phyloP scores from a whole-genome alignment of 768 basidiomycete species.

The Tricholoma hemisulphureum region DNA sequence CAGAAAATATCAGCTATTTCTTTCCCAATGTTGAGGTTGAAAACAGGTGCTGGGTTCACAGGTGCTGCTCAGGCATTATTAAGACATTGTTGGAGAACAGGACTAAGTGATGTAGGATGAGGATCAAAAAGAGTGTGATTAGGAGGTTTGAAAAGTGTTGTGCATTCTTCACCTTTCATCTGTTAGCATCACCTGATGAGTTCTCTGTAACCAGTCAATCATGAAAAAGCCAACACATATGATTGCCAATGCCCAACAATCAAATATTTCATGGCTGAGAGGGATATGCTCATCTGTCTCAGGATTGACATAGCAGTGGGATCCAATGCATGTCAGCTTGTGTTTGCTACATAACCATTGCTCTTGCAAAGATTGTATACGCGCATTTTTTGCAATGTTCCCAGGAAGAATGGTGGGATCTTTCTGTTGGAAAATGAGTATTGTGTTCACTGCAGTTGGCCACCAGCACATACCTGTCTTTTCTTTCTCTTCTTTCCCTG shows the following conservation, averaged over 20 bases:
- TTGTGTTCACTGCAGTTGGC: too few species aligned
- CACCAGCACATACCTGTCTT: too few species aligned
- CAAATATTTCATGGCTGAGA: slow-evolving; percentile 4
- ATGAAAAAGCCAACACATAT: background rate
- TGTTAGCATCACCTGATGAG: too few species aligned
- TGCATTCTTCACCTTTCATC: too few species aligned
- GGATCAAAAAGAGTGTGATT: slow-evolving; percentile 1
- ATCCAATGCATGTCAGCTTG: background rate
- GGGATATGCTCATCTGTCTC: slow-evolving; percentile 12
- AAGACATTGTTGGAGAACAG: background rate
- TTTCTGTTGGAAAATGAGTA: background rate
- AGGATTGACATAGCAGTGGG: background rate
- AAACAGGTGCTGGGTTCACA: background rate
- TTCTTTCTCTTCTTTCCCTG: too few species aligned
- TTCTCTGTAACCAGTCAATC: too few species aligned
- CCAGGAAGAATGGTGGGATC: background rate
- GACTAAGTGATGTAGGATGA: background rate
- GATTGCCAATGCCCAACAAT: slow-evolving; percentile 10
- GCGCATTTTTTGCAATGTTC: background rate
- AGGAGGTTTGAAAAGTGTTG: background rate
- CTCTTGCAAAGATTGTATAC: slow-evolving; percentile 4
- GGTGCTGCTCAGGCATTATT: background rate
- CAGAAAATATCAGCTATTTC: too few species aligned
- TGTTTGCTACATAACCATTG: background rate
- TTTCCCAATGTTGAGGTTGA: background rate